Evolutionary conservation across 495 filamentous ascomycete genomes (phyloP), one percentile per base, ranked within the genome.

Genomic region (Cercophora scortea): DNA sequence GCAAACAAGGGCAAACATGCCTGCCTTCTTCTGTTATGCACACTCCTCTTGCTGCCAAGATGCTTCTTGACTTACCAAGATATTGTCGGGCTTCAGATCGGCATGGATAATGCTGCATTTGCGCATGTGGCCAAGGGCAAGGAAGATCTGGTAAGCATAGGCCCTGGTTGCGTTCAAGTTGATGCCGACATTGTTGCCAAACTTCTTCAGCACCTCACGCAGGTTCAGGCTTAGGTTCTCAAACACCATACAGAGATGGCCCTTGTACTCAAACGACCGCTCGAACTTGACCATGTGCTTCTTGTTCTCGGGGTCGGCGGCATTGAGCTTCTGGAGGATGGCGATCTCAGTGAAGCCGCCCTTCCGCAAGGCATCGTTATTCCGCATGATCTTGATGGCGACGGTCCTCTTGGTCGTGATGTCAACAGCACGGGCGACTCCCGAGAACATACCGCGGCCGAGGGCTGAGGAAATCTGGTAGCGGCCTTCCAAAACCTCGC

Each of bases 21-120:
- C n/a, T n/a, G n/a, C n/a, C n/a, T n/a, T n/a, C n/a, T n/a, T n/a
- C n/a, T n/a, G n/a, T n/a, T n/a, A n/a, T n/a, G n/a, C n/a, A n/a
- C n/a, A n/a, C n/a, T n/a, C n/a, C n/a, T n/a, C n/a, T n/a, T n/a
- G n/a, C n/a, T n/a, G n/a, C 10, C 0, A 42, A 34, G 13, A 11
- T 46, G 19, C 18, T 12, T 36, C 18, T 12, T 36, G 32, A 55
- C 73, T 54, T 64, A 79, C 84, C 57, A 98, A 75, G 34, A 98
- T 87, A 61, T 98, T 98, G 79, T 98, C 93, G 4, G 93, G 93
- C 65, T 98, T 98, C 54, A 98, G 67, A 73, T 98, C 93, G 2
- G 91, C 91, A 63, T 98, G 93, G 38, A 98, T 72, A 63, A 97
- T 88, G 68, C 90, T 88, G 77, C 87, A 91, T 62, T 89, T 90